Percentiles rank a stretch among this genome's conserved stretches.
Conservation (phyloP, 331 rosid species). For the Quercus phellos region DNA sequence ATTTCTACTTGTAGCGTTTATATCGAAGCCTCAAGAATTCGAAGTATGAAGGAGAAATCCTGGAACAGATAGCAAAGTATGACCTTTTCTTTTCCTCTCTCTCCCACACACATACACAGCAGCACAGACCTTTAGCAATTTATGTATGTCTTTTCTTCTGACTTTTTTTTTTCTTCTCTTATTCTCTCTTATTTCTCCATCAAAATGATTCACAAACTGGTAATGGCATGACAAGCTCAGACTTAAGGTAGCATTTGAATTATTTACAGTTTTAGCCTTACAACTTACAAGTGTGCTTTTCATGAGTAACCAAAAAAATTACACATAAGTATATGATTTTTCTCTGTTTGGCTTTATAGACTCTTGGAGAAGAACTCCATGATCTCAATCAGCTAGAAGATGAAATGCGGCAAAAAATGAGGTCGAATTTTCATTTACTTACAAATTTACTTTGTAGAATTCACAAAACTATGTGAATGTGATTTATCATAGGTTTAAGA, state of each 20-base stretch:
- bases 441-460: neutral
- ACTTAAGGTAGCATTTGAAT: neutral
- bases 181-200: too few species aligned
- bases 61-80: too few species aligned
- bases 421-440: neutral
- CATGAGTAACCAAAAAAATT: too few species aligned
- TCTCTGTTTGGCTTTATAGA: neutral
- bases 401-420: neutral
- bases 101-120: too few species aligned
- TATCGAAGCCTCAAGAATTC: neutral
- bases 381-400: neutral
- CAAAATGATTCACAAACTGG: too few species aligned
- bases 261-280: neutral
- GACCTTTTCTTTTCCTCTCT: too few species aligned
- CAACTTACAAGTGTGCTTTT: neutral
- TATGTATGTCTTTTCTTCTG: too few species aligned
- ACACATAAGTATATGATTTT: too few species aligned
- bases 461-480: neutral
- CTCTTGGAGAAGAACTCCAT: neutral
- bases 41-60: neutral
- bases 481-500: neutral
- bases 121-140: too few species aligned
- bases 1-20: neutral
- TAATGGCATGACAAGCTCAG: neutral
- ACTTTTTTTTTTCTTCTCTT: too few species aligned